Conservation (phyloP, 2,329 filamentous ascomycete genomes). For the Colletotrichum gloeosporioides region DNA sequence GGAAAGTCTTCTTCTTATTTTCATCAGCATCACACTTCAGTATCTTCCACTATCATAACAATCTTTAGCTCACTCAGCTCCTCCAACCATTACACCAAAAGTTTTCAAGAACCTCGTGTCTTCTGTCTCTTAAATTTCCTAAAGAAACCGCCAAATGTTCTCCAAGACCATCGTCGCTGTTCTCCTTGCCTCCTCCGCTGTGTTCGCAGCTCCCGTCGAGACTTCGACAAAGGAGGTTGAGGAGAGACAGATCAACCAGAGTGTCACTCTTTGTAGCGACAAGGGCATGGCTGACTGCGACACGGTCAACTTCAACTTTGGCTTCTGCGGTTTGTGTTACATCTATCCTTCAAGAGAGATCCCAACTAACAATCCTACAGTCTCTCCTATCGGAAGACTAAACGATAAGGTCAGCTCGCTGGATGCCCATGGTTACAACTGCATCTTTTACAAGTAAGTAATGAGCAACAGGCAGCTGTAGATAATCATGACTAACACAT, state of each 20-base stretch:
- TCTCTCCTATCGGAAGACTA: not conserved
- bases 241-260: not conserved
- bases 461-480: not conserved
- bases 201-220: slow-evolving; percentile 1
- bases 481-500: not conserved
- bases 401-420: slow-evolving; percentile 17
- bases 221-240: not conserved
- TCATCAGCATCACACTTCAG: not conserved
- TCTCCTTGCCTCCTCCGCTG: slow-evolving; percentile 4
- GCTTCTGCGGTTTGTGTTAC: slow-evolving; percentile 2
- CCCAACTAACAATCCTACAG: not conserved
- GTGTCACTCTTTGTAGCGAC: slow-evolving; percentile 5
- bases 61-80: not conserved
- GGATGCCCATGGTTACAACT: slow-evolving; percentile 8
- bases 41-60: not conserved
- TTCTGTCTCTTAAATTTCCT: not conserved
- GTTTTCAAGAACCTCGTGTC: not conserved
- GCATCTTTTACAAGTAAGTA: slow-evolving; percentile 12
- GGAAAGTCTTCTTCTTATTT: not conserved
- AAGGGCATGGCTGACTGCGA: slow-evolving; percentile 8
- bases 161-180: slow-evolving; percentile 10
- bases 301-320: slow-evolving; percentile 11
- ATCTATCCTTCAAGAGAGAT: not conserved
- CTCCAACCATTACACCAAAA: not conserved
- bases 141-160: slow-evolving; percentile 1